Conservation (phyloP, 2,329 filamentous ascomycete genomes). For the Colletotrichum sp. region DNA sequence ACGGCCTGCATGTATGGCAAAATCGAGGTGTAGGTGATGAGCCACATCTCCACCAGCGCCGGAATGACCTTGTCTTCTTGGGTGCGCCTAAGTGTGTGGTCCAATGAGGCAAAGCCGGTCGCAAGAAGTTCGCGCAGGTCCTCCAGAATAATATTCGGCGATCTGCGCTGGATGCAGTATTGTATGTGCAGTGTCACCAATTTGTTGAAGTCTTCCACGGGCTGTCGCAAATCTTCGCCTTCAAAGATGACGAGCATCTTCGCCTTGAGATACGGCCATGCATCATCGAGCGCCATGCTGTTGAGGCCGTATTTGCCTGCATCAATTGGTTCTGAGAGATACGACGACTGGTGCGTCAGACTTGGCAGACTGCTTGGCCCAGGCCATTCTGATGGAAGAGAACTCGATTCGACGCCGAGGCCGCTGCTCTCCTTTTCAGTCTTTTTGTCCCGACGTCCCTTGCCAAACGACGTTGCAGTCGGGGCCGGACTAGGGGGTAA, state of each 20-base stretch:
- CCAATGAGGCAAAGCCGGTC: slow-evolving; percentile 86
- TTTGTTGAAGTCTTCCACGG: slow-evolving; percentile 83
- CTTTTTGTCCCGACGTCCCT: slow-evolving; percentile 87
- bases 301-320: slow-evolving; percentile 65
- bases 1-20: slow-evolving; percentile 95
- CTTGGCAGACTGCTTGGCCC: slow-evolving; percentile 58
- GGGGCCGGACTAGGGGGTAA: slow-evolving; percentile 74
- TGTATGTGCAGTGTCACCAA: slow-evolving; percentile 81
- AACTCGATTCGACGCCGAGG: slow-evolving; percentile 57
- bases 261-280: slow-evolving; percentile 81
- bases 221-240: slow-evolving; percentile 79
- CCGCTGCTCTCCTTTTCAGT: slow-evolving; percentile 65
- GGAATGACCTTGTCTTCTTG: slow-evolving; percentile 90
- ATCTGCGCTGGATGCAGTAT: slow-evolving; percentile 76
- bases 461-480: slow-evolving; percentile 71
- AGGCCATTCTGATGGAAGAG: slow-evolving; percentile 52
- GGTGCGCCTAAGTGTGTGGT: slow-evolving; percentile 79
- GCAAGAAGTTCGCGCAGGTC: slow-evolving; percentile 76
- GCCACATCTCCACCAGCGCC: slow-evolving; percentile 91
- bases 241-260: slow-evolving; percentile 81
- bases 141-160: slow-evolving; percentile 74
- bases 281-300: slow-evolving; percentile 77
- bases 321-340: slow-evolving; percentile 58
- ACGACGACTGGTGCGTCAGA: slow-evolving; percentile 46
- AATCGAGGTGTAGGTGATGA: slow-evolving; percentile 88